phyloP scores from a whole-genome alignment of 2,329 filamentous ascomycete species.

The Blastomyces emzantsi region DNA sequence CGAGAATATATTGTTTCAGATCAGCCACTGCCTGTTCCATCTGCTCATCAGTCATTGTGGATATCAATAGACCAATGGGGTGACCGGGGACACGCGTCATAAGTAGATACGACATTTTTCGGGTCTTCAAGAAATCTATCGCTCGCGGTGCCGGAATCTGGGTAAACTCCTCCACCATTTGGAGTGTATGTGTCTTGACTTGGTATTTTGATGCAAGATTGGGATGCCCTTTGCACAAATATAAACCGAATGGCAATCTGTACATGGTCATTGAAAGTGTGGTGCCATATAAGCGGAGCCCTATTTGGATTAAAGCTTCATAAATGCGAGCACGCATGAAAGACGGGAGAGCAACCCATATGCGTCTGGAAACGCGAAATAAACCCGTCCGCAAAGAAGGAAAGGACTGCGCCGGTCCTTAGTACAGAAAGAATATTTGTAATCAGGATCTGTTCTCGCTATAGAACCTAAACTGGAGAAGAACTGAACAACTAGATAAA shows the following conservation, averaged over 20 bases:
- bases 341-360: conserved; percentile 7
- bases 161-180: conserved; percentile 13
- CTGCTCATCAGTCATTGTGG: conserved; percentile 16
- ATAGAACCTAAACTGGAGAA: not conserved
- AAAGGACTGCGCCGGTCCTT: too few species aligned
- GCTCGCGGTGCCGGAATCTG: conserved; percentile 12
- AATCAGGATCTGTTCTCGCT: too few species aligned
- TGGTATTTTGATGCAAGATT: conserved; percentile 8
- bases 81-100: conserved; percentile 17
- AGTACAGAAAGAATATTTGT: too few species aligned
- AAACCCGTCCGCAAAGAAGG: too few species aligned
- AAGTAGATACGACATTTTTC: conserved; percentile 12
- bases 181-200: conserved; percentile 13
- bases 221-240: conserved; percentile 13
- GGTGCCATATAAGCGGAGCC: conserved; percentile 11
- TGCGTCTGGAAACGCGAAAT: not conserved
- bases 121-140: conserved; percentile 13
- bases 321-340: too few species aligned
- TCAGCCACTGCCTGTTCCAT: conserved; percentile 12
- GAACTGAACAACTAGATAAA: conserved; percentile 5
- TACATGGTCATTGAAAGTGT: conserved; percentile 14
- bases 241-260: conserved; percentile 16
- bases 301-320: conserved; percentile 10
- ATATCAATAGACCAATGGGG: conserved; percentile 12
- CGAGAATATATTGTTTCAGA: conserved; percentile 14